phyloP scores from a whole-genome alignment of 148 eudicot genomes.

The Selenicereus undatus region DNA sequence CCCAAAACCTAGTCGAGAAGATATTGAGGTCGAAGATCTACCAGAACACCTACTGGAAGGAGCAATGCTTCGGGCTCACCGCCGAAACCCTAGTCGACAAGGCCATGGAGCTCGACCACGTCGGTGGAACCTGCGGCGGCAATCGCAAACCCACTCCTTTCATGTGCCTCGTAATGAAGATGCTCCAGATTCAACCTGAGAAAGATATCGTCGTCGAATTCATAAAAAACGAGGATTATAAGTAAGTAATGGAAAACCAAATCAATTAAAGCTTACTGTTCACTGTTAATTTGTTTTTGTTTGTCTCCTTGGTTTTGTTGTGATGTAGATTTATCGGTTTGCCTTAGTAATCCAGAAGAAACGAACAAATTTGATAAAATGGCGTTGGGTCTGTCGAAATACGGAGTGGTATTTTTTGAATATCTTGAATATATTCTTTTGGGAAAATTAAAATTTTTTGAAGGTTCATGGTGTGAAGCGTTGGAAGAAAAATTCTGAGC shows the following conservation, averaged over 20 bases:
- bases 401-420: background rate
- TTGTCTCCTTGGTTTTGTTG: no score
- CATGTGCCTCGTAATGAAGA: slow-evolving; percentile 86
- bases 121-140: slow-evolving; percentile 89
- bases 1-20: slow-evolving; percentile 92
- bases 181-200: slow-evolving; percentile 98
- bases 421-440: background rate
- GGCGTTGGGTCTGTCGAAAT: background rate
- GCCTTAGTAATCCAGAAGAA: no score
- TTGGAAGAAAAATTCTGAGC: no score
- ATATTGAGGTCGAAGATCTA: slow-evolving; percentile 81
- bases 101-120: slow-evolving; percentile 97
- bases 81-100: slow-evolving; percentile 98
- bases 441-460: background rate
- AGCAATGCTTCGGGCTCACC: slow-evolving; percentile 94
- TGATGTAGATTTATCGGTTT: no score
- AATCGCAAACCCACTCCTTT: slow-evolving; percentile 91
- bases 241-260: slow-evolving; percentile 28
- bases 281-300: background rate
- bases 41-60: slow-evolving; percentile 89
- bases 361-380: background rate
- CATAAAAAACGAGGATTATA: slow-evolving; percentile 83
- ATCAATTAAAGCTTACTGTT: background rate
- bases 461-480: no score
- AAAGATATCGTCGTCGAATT: slow-evolving; percentile 92